phyloP scores from a whole-genome alignment of 805 yeast species.

The Kodamaea jinghongensis region DNA sequence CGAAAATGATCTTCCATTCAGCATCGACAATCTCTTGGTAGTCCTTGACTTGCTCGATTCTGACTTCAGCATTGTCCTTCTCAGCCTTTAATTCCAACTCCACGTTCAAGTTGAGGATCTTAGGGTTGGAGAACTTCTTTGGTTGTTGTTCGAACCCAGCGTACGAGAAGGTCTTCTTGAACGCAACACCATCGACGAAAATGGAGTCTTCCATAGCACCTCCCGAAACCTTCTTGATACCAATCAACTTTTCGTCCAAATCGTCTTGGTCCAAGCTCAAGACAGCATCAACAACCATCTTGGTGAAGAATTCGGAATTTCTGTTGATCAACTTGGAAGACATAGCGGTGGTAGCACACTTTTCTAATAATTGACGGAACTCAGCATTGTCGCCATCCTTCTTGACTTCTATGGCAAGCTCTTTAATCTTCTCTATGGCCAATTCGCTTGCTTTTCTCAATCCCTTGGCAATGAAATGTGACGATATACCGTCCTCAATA shows the following conservation, averaged over 20 bases:
- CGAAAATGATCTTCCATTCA: conserved; percentile 93
- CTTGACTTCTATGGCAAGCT: conserved; percentile 69
- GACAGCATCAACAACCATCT: conserved; percentile 96
- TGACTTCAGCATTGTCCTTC: conserved; percentile 97
- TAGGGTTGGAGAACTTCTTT: conserved; percentile 74
- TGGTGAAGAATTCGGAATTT: conserved; percentile 85
- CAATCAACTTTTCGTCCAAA: conserved; percentile 85
- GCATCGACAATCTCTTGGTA: conserved; percentile 97
- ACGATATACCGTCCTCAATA: conserved; percentile 94
- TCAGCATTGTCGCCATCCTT: conserved; percentile 44
- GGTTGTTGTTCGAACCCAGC: conserved; percentile 99
- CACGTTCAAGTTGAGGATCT: conserved; percentile 79
- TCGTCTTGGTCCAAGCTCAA: conserved; percentile 79
- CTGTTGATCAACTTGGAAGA: conserved; percentile 87
- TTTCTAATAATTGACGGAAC: conserved; percentile 73
- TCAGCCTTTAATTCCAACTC: conserved; percentile 97
- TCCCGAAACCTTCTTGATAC: conserved; percentile 92
- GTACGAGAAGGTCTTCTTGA: conserved; percentile 93
- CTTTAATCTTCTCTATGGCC: conserved; percentile 71
- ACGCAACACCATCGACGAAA: conserved; percentile 92
- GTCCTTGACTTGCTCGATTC: conserved; percentile 89
- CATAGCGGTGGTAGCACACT: conserved; percentile 98
- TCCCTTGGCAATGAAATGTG: conserved; percentile 86
- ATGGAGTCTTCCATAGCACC: conserved; percentile 94
- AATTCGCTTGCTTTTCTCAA: conserved; percentile 76